Conservation (phyloP, 768 basidiomycete genomes). For the Serendipita indica region DNA sequence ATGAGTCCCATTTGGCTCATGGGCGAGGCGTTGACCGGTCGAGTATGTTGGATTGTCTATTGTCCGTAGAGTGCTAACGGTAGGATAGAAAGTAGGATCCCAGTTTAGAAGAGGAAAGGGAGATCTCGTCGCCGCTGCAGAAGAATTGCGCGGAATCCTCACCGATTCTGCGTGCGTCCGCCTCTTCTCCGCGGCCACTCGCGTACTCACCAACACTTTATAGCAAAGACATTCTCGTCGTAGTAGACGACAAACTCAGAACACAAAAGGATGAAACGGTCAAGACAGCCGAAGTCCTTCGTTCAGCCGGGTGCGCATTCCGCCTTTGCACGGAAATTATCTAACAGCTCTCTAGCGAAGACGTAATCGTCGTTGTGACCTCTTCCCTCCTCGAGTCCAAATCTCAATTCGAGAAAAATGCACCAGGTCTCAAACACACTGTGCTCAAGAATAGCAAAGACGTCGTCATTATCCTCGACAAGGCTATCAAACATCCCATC, state of each 20-base stretch:
- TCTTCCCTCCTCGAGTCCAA: slow-evolving; percentile 13
- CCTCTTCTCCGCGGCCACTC: slow-evolving; percentile 6
- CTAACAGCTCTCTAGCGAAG: slow-evolving; percentile 10
- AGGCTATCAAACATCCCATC: slow-evolving; percentile 16
- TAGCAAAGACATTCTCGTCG: slow-evolving; percentile 14
- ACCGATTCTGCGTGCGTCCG: background rate
- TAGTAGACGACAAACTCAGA: slow-evolving; percentile 15
- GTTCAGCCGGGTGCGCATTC: slow-evolving; percentile 14
- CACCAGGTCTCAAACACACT: slow-evolving; percentile 3
- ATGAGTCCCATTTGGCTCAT: slow-evolving; percentile 11
- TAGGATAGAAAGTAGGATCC: slow-evolving; percentile 15
- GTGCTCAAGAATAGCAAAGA: slow-evolving; percentile 14
- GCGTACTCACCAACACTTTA: background rate
- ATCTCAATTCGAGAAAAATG: slow-evolving; percentile 8
- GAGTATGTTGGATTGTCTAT: too few species aligned
- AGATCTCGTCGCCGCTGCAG: slow-evolving; percentile 13
- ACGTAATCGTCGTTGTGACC: slow-evolving; percentile 16
- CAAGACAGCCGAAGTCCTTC: slow-evolving; percentile 15
- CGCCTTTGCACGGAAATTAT: background rate
- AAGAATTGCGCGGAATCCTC: slow-evolving; percentile 11
- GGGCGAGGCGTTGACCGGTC: slow-evolving; percentile 13
- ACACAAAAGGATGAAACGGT: slow-evolving; percentile 7
- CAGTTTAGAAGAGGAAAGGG: slow-evolving; percentile 14
- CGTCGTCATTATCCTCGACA: slow-evolving; percentile 15
- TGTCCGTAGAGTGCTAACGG: background rate